A percentile compares a stretch with the other conserved stretches of the same genome.
Evolutionary conservation across 176 grass and related monocot species (phyloP).

Genomic region (Bolboschoenus planiculmis): DNA sequence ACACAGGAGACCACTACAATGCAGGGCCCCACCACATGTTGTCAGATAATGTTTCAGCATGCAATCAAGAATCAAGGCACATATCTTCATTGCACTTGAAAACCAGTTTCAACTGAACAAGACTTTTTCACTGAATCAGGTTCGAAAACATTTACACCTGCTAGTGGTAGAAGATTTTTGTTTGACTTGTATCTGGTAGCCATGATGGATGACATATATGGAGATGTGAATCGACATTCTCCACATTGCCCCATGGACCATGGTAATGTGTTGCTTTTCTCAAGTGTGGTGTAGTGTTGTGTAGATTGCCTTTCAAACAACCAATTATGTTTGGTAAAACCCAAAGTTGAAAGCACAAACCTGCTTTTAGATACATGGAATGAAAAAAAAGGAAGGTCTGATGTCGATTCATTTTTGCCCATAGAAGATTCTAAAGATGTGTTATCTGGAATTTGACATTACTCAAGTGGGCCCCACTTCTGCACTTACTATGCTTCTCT

Average conservation of each 20-base stretch:
- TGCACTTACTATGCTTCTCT: neutral
- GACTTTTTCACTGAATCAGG: neutral
- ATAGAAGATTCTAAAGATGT: slow-evolving; percentile 1
- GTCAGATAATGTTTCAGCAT: neutral
- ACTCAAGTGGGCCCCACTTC: neutral
- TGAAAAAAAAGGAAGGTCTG: neutral
- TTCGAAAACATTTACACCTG: neutral
- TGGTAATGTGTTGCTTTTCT: neutral
- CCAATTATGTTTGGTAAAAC: neutral
- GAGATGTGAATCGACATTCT: neutral
- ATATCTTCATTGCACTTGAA: neutral
- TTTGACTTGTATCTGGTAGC: neutral
- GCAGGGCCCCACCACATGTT: neutral
- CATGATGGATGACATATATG: neutral
- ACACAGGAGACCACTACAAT: neutral
- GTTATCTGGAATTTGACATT: neutral
- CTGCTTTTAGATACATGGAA: neutral
- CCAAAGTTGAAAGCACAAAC: neutral
- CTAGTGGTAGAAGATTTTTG: neutral
- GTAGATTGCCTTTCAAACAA: neutral
- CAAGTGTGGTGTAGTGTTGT: neutral
- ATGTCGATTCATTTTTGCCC: neutral
- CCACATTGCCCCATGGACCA: neutral
- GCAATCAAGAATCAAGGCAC: neutral
- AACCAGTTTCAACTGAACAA: neutral